Evolutionary conservation across 345 rosid species (phyloP), one percentile per base, ranked within the genome.

Genomic region (Diplotaxis tenuifolia): DNA sequence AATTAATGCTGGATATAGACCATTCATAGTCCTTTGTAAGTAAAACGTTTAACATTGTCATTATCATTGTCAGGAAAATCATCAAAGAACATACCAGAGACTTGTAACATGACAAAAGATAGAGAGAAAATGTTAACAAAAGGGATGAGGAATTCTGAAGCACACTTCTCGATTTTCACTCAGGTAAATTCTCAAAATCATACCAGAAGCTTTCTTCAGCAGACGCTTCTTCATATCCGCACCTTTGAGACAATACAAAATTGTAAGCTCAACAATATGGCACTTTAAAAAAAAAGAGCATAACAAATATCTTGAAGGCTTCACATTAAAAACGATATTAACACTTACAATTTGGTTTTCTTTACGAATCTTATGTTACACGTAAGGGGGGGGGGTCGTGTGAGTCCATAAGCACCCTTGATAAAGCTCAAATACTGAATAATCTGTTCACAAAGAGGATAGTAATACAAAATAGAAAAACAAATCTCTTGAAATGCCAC

Each of bases 361-460:
- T 80, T 94, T 97, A 79, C 91, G 98, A 84, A 94, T 88, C 84
- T 94, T 97, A 15, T 96, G 87, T 4, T 97, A 94, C 29, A 91
- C 97, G 75, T 91, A 93, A 12, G 97, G 98, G 62, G 12, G 97
- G 98, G 62, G 91, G 98, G 72, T 94, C 96, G 74, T 88, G 87
- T 5, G 97, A 94, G 75, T 94, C 98, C 81, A 91, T 97, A 67
- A 91, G 4, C 96, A 82, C 98, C 98, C 79, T 94, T 94, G 68
- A 94, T 84, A 71, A 94, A 94, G 84, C 97, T 91, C 27, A 94
- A 80, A 76, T 91, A 91, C 40, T 90, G 84, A 38, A 96, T 96
- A 80, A 94, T 91, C 97, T 94, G 83, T 70, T 18, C 70, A 72
- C 12, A 38, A 42, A 6, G 0, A 15, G 59, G 38, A 38, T 59